These are phyloP conservation scores for Neoboletus brunneissimus DNA, from an alignment of 768 basidiomycete genomes.

Conservation along the genomic window DNA sequence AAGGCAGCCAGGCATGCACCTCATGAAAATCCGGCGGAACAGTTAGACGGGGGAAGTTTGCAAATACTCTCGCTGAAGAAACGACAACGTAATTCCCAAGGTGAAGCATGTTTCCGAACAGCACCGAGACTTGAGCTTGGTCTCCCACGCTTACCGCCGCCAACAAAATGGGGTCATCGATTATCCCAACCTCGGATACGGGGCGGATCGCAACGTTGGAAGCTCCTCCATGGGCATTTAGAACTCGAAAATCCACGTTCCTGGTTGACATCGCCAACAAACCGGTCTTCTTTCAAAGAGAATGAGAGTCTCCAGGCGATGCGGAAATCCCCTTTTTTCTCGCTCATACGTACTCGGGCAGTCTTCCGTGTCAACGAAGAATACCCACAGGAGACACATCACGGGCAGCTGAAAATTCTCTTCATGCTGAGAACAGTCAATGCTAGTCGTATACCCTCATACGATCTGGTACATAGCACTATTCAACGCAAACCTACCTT, in stretches of 20 bases:
- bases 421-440: background rate
- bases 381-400: background rate
- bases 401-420: background rate
- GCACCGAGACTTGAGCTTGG: background rate
- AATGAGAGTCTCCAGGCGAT: background rate
- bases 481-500: background rate
- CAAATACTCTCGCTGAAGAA: conserved; percentile 1
- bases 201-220: conserved; percentile 7
- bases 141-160: conserved; percentile 13
- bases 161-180: conserved; percentile 6
- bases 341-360: background rate
- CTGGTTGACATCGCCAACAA: conserved; percentile 8
- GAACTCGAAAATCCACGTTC: conserved; percentile 8
- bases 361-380: conserved; percentile 1
- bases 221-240: conserved; percentile 6
- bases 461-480: no score
- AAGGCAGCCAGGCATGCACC: background rate
- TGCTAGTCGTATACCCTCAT: background rate
- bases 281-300: conserved; percentile 4
- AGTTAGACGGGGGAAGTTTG: conserved; percentile 5
- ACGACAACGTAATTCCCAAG: conserved; percentile 16
- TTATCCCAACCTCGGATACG: conserved; percentile 6
- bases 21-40: conserved; percentile 28
- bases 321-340: background rate
- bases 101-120: background rate